Percentiles rank a stretch among this genome's conserved stretches.
These are phyloP conservation scores for Amphicarpaea edgeworthii DNA, from an alignment of 306 rosid species.

Conservation along the genomic window DNA sequence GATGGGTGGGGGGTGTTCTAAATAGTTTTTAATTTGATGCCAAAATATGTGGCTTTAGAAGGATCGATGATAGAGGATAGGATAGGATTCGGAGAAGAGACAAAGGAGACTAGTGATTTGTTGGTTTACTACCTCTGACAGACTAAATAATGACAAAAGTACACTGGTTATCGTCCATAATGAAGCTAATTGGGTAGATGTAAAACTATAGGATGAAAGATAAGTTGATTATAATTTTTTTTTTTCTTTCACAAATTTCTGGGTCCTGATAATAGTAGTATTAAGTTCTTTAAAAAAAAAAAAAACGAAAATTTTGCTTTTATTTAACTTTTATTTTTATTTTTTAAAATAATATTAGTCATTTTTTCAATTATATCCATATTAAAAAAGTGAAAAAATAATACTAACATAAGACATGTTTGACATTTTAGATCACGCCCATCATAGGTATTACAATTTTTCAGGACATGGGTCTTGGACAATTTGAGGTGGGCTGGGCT, in stretches of 20 bases:
- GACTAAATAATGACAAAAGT: not conserved
- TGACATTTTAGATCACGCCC: no score
- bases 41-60: constrained; percentile 39
- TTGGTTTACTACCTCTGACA: not conserved
- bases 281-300: no score
- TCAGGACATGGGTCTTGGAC: not conserved
- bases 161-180: no score
- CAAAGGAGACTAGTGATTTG: not conserved
- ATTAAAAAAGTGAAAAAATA: not conserved
- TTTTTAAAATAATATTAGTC: not conserved
- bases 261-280: not conserved
- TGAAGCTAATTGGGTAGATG: no score
- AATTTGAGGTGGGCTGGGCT: not conserved
- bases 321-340: no score
- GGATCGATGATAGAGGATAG: constrained; percentile 7
- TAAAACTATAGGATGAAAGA: not conserved
- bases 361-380: not conserved
- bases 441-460: no score
- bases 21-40: not conserved
- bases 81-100: not conserved
- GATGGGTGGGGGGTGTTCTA: not conserved
- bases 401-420: no score
- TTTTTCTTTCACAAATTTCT: no score
- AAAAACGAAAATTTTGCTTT: no score
- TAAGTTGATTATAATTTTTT: no score